Percentiles rank a stretch among this genome's conserved stretches.
These are phyloP conservation scores for Beauveria sp. DNA, from an alignment of 2,329 filamentous ascomycete genomes.

Conservation along the genomic window DNA sequence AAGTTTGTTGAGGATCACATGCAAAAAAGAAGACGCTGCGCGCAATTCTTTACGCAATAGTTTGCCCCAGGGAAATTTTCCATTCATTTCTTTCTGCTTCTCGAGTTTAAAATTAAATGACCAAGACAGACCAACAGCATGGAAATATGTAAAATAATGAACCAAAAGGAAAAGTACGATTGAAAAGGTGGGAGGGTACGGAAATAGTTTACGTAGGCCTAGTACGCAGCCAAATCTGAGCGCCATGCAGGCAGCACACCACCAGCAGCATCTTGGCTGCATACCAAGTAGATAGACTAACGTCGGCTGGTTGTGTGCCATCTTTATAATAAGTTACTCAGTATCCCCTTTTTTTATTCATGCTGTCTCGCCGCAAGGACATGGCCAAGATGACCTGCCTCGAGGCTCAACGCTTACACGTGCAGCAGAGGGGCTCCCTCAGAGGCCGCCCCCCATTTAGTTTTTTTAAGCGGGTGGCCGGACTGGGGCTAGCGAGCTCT, in stretches of 20 bases:
- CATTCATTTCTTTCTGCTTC: neutral
- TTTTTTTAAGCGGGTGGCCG: neutral
- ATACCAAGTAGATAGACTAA: neutral
- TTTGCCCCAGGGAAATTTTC: neutral
- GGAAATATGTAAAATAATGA: neutral
- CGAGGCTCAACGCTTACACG: slow-evolving; percentile 1
- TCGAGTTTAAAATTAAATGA: slow-evolving; percentile 1
- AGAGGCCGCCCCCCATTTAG: neutral
- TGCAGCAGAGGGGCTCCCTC: neutral
- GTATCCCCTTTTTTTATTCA: no score
- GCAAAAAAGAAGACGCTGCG: neutral
- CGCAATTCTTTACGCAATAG: neutral
- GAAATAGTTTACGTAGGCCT: neutral
- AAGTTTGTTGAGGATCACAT: slow-evolving; percentile 12
- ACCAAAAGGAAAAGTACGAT: neutral
- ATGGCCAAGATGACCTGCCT: neutral
- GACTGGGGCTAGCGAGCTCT: neutral
- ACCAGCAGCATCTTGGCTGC: neutral
- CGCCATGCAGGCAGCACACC: neutral
- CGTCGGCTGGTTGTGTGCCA: no score
- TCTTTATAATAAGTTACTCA: no score
- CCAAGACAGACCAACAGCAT: no score
- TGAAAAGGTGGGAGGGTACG: neutral
- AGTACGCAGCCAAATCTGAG: neutral
- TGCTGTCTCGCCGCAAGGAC: neutral